Evolutionary conservation across 2,329 filamentous ascomycete species (phyloP).

Genomic region (Botrytis squamosa): DNA sequence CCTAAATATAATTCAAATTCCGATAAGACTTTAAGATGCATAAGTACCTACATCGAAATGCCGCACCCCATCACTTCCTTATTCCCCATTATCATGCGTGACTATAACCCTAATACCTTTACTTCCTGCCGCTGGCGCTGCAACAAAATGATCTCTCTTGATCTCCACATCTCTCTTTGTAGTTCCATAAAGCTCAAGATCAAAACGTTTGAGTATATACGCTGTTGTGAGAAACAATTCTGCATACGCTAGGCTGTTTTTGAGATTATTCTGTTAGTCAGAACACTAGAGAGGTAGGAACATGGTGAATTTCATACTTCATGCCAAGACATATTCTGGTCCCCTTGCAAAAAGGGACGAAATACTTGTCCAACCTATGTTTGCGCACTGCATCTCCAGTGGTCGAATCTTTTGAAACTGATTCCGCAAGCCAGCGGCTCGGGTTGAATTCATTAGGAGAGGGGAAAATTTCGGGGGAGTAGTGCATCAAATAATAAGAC

Average conservation of each 20-base stretch:
- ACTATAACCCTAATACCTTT: constrained; percentile 16
- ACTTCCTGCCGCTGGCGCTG: neutral
- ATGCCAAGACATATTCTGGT: constrained; percentile 9
- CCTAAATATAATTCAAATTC: neutral
- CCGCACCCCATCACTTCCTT: neutral
- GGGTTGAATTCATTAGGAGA: constrained; percentile 15
- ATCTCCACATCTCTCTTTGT: constrained; percentile 11
- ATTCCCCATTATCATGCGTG: neutral
- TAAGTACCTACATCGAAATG: neutral
- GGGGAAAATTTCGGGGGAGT: constrained; percentile 9
- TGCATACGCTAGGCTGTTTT: constrained; percentile 18
- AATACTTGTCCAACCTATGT: constrained; percentile 7
- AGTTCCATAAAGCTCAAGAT: constrained; percentile 13
- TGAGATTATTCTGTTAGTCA: neutral
- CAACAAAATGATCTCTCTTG: constrained; percentile 5
- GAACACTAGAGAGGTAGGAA: neutral
- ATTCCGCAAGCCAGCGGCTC: constrained; percentile 2
- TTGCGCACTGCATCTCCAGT: neutral
- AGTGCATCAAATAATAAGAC: constrained; percentile 14
- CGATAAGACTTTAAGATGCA: neutral
- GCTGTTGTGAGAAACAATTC: constrained; percentile 17
- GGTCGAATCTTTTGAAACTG: neutral
- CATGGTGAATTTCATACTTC: neutral
- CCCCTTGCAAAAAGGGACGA: constrained; percentile 15
- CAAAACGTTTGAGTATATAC: neutral